phyloP scores from a whole-genome alignment of 495 filamentous ascomycete genomes.

The Clavariopsis aquatica region DNA sequence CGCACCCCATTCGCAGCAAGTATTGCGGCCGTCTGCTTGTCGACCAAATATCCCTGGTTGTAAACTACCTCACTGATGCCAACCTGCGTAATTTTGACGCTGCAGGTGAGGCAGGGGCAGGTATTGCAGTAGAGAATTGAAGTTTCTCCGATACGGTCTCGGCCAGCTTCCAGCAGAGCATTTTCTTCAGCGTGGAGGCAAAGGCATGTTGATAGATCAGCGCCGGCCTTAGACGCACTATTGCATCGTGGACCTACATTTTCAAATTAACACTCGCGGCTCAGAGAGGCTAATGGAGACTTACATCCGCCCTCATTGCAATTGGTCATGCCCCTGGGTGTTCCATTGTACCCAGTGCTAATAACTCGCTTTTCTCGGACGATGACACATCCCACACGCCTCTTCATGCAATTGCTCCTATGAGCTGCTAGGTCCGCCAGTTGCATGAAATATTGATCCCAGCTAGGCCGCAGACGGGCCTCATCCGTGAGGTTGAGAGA shows the following conservation, averaged over 20 bases:
- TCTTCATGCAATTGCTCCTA: slow-evolving; percentile 96
- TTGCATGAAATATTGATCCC: slow-evolving; percentile 98
- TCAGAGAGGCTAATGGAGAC: slow-evolving; percentile 23
- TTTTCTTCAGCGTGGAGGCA: slow-evolving; percentile 98
- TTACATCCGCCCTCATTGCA: slow-evolving; percentile 92
- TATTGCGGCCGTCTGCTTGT: slow-evolving; percentile 50
- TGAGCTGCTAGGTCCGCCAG: slow-evolving; percentile 88
- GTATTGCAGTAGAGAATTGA: slow-evolving; percentile 92
- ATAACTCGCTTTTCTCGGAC: slow-evolving; percentile 86
- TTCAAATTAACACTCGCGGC: neutral
- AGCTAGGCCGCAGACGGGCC: slow-evolving; percentile 81
- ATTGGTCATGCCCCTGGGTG: slow-evolving; percentile 79
- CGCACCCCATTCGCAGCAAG: slow-evolving; percentile 34
- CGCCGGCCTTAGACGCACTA: slow-evolving; percentile 65
- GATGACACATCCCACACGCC: slow-evolving; percentile 92
- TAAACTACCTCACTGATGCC: slow-evolving; percentile 96
- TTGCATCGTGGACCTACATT: slow-evolving; percentile 73
- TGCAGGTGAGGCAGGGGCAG: slow-evolving; percentile 97
- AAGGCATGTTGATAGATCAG: slow-evolving; percentile 78
- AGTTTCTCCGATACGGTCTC: slow-evolving; percentile 79
- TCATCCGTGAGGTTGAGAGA: slow-evolving; percentile 73
- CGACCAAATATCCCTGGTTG: slow-evolving; percentile 90
- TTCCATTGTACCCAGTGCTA: slow-evolving; percentile 97
- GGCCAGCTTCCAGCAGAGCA: slow-evolving; percentile 87
- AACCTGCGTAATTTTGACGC: slow-evolving; percentile 95